These are phyloP conservation scores for Cairneyella variabilis DNA, from an alignment of 495 filamentous ascomycete genomes.

Conservation along the genomic window DNA sequence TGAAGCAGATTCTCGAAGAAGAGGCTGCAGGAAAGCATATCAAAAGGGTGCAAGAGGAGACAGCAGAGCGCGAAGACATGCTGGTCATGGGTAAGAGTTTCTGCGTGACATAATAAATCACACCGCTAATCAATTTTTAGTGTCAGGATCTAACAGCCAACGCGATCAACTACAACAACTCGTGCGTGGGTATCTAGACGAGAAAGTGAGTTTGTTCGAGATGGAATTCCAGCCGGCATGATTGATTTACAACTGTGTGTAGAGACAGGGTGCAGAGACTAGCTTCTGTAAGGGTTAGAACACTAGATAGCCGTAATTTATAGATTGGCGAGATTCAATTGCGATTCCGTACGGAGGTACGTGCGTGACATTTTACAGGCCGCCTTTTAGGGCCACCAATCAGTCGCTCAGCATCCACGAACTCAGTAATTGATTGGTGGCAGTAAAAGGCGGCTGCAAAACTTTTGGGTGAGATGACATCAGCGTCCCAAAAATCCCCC, in stretches of 20 bases:
- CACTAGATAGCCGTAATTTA: background rate
- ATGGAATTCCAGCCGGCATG: constrained; percentile 16
- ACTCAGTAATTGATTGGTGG: no score
- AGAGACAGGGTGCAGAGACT: background rate
- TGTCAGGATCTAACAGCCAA: constrained; percentile 14
- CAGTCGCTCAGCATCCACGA: no score
- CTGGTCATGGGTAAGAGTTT: constrained; percentile 18
- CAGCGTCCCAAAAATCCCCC: background rate
- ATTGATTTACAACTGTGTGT: background rate
- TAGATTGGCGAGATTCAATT: background rate
- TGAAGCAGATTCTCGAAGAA: constrained; percentile 15
- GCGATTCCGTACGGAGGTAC: background rate
- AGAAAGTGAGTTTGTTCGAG: constrained; percentile 16
- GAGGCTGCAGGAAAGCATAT: constrained; percentile 17
- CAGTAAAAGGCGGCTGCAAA: no score
- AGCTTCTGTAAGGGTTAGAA: background rate
- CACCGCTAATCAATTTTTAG: constrained; percentile 14
- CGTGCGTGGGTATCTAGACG: constrained; percentile 16
- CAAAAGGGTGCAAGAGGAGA: constrained; percentile 15
- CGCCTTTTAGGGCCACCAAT: no score
- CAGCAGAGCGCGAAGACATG: constrained; percentile 11
- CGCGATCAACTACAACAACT: constrained; percentile 13
- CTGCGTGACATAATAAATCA: constrained; percentile 7
- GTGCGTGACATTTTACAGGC: no score
- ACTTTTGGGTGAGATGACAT: no score